Conservation (phyloP, 176 grass and related monocot species). For the Bolboschoenus planiculmis region DNA sequence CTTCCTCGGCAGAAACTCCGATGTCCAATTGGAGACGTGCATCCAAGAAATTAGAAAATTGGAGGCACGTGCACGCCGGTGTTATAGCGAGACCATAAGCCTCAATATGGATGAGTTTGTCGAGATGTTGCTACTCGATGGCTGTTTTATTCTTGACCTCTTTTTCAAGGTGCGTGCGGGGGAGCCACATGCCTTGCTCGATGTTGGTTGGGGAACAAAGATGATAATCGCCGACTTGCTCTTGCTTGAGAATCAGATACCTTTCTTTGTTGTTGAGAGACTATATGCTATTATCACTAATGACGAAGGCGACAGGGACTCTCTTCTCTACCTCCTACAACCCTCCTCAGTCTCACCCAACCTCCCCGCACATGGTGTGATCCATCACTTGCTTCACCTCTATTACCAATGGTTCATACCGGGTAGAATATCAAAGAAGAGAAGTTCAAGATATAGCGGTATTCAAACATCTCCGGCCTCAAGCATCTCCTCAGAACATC, state of each 20-base stretch:
- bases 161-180: not conserved
- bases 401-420: conserved; percentile 2
- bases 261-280: conserved; percentile 13
- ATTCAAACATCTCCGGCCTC: not conserved
- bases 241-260: conserved; percentile 20
- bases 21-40: not conserved
- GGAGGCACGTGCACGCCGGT: conserved; percentile 6
- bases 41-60: not conserved
- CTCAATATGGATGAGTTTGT: not conserved
- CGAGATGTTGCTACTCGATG: conserved; percentile 19
- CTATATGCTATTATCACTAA: not conserved
- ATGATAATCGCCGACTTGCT: not conserved
- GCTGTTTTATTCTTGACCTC: conserved; percentile 19
- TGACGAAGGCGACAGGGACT: not conserved
- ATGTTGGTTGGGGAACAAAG: conserved; percentile 4
- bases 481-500: not conserved
- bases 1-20: not conserved
- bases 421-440: not conserved
- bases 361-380: not conserved
- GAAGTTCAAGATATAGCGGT: not conserved
- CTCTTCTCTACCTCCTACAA: not conserved
- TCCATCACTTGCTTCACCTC: conserved; percentile 17
- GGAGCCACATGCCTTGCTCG: not conserved
- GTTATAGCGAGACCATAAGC: conserved; percentile 3
- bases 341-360: not conserved